phyloP scores from a whole-genome alignment of 2,329 filamentous ascomycete genomes.

The Sporothrix humicola region DNA sequence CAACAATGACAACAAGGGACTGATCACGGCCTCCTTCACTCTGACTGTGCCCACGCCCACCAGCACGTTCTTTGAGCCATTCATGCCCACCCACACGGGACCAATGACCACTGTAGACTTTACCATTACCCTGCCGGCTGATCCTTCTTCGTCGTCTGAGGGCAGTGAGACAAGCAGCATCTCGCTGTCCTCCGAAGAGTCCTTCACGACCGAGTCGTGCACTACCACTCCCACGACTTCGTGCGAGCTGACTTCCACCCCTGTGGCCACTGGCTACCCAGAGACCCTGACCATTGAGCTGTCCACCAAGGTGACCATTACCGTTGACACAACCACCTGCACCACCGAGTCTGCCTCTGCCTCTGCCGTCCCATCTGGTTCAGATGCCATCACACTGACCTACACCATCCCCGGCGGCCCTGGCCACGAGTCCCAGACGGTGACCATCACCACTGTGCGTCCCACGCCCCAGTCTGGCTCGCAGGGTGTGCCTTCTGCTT shows the following conservation, averaged over 20 bases:
- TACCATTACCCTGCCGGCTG: slow-evolving; percentile 29
- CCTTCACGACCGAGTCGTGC: neutral
- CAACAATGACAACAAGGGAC: neutral
- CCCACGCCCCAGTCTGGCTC: neutral
- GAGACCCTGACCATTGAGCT: slow-evolving; percentile 31
- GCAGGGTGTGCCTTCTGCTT: neutral
- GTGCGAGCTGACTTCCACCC: neutral
- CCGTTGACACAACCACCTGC: neutral
- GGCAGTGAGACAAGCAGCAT: neutral
- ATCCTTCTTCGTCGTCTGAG: neutral
- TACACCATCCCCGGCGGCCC: slow-evolving; percentile 38
- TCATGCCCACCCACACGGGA: slow-evolving; percentile 11
- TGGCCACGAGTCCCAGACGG: slow-evolving; percentile 23
- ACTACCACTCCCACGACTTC: neutral
- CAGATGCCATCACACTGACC: slow-evolving; percentile 38
- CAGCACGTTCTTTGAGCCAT: neutral
- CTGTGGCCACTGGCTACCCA: neutral
- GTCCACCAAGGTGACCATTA: slow-evolving; percentile 30
- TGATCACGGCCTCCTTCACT: slow-evolving; percentile 39
- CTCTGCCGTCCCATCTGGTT: slow-evolving; percentile 16
- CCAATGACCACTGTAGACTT: slow-evolving; percentile 31
- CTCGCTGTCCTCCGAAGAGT: neutral
- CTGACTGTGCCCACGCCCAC: slow-evolving; percentile 34
- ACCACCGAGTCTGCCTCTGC: neutral
- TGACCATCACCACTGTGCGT: slow-evolving; percentile 33